phyloP scores from a whole-genome alignment of 306 rosid genomes.

The Malus sieversii region DNA sequence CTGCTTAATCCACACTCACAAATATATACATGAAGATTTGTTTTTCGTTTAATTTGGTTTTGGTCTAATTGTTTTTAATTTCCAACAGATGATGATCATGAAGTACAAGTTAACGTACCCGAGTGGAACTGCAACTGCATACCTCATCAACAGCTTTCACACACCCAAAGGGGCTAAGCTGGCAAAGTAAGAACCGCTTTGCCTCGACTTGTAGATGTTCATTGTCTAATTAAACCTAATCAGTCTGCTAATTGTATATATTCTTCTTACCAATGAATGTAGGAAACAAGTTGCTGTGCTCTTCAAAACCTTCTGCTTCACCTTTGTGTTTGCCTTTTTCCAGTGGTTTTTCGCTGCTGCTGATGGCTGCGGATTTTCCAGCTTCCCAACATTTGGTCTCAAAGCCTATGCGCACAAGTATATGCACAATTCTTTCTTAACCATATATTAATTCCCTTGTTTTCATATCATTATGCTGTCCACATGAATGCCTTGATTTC shows the following conservation, averaged over 20 bases:
- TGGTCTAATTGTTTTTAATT: background rate
- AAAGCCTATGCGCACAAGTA: slow-evolving; percentile 44
- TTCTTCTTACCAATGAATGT: background rate
- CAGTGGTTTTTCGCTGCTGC: slow-evolving; percentile 66
- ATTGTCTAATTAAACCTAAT: background rate
- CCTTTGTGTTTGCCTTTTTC: slow-evolving; percentile 50
- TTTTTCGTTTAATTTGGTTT: background rate
- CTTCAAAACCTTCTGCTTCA: slow-evolving; percentile 53
- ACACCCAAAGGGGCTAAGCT: slow-evolving; percentile 77
- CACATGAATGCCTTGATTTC: background rate
- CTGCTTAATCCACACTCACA: background rate
- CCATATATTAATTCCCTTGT: background rate
- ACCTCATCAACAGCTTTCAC: slow-evolving; percentile 67
- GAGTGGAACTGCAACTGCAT: slow-evolving; percentile 88
- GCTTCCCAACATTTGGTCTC: slow-evolving; percentile 70
- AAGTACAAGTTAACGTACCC: slow-evolving; percentile 69
- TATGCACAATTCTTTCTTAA: background rate
- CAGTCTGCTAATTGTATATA: background rate
- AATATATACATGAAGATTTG: background rate
- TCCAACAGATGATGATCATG: slow-evolving; percentile 53
- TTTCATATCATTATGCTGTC: background rate
- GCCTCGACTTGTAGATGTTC: background rate
- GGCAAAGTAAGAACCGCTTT: slow-evolving; percentile 41
- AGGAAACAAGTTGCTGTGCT: slow-evolving; percentile 63
- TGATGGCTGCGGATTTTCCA: slow-evolving; percentile 56